phyloP scores from a whole-genome alignment of 768 basidiomycete species.

The Phylloporus sp. region DNA sequence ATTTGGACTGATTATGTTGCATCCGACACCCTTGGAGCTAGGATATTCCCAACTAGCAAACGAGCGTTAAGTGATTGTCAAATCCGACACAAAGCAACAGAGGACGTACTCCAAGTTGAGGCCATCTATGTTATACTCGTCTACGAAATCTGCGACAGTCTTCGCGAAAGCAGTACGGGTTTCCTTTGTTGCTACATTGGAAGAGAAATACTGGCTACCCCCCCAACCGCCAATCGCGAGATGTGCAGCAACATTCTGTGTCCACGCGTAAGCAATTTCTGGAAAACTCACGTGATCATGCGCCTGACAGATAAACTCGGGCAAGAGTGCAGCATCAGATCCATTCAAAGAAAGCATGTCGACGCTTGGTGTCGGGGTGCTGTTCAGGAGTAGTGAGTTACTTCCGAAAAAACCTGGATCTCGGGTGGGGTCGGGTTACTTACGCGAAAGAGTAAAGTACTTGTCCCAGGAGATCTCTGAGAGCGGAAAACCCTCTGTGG shows the following conservation, averaged over 20 bases:
- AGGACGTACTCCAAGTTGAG: constrained; percentile 36
- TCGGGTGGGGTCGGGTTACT: constrained; percentile 14
- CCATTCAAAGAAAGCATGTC: constrained; percentile 29
- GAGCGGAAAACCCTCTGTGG: constrained; percentile 46
- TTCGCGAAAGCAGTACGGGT: constrained; percentile 65
- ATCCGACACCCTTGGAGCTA: constrained; percentile 56
- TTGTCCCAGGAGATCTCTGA: constrained; percentile 62
- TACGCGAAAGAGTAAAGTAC: constrained; percentile 70
- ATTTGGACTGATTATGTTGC: constrained; percentile 52
- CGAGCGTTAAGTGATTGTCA: not conserved
- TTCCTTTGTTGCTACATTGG: constrained; percentile 48
- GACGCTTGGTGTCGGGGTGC: constrained; percentile 33
- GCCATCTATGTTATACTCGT: constrained; percentile 52
- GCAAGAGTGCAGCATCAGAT: constrained; percentile 49
- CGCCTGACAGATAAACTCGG: constrained; percentile 51
- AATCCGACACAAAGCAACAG: not conserved
- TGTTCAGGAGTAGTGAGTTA: constrained; percentile 11
- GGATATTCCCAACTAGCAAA: constrained; percentile 84
- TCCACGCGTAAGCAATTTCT: not conserved
- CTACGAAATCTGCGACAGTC: constrained; percentile 47
- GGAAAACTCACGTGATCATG: constrained; percentile 31
- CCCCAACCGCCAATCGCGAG: constrained; percentile 71
- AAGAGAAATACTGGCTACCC: constrained; percentile 61
- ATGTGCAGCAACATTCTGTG: constrained; percentile 52
- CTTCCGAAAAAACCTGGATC: not conserved